These are phyloP conservation scores for Scutellaria galericulata DNA, from an alignment of 257 asterid genomes.

Conservation along the genomic window DNA sequence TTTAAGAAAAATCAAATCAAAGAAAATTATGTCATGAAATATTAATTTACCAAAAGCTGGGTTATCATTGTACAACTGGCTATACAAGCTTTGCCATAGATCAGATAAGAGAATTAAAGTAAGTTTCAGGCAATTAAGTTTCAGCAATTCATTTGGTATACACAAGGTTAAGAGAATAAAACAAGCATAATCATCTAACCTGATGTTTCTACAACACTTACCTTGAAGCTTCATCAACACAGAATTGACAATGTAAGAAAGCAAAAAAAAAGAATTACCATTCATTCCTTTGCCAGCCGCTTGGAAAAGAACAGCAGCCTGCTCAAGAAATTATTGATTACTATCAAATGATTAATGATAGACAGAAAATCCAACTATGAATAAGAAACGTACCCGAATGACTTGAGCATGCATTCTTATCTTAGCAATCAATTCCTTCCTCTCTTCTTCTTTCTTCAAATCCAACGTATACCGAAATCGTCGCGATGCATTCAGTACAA, in stretches of 20 bases:
- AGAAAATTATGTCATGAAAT: conserved; percentile 9
- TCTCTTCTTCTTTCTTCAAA: conserved; percentile 90
- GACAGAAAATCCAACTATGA: conserved; percentile 20
- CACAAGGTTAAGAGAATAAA: conserved; percentile 17
- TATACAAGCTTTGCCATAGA: conserved; percentile 9
- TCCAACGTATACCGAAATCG: conserved; percentile 93
- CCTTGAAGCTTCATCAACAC: conserved; percentile 15
- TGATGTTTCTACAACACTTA: neutral
- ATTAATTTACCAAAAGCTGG: neutral
- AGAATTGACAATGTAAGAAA: conserved; percentile 1
- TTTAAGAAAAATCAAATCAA: conserved; percentile 6
- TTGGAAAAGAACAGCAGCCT: conserved; percentile 96
- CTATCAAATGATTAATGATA: conserved; percentile 15
- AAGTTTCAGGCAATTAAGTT: conserved; percentile 7
- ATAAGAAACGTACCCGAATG: conserved; percentile 62
- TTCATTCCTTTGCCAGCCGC: conserved; percentile 57
- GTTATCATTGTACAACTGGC: conserved; percentile 4
- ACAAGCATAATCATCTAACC: neutral
- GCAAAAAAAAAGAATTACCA: conserved; percentile 51
- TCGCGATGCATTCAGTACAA: conserved; percentile 92
- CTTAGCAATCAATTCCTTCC: conserved; percentile 71
- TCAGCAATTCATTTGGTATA: neutral
- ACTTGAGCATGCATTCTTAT: conserved; percentile 95
- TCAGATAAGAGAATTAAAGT: neutral
- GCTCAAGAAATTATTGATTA: conserved; percentile 44